Evolutionary conservation across 139 green algal genomes (phyloP).

Genomic region (Chlorella sorokiniana): DNA sequence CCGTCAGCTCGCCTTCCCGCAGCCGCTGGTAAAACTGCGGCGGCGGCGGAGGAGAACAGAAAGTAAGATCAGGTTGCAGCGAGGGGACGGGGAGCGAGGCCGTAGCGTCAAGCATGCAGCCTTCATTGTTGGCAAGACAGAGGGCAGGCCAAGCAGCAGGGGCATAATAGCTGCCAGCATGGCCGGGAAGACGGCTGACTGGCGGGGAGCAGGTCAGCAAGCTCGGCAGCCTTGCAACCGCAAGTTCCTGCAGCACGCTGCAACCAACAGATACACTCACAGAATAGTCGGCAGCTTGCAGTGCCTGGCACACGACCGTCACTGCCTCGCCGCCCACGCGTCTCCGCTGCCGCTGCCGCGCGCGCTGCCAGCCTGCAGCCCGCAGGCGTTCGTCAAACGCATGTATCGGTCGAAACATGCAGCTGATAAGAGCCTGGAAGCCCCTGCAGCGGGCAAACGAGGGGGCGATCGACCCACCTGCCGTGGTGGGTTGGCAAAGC

Average conservation of each 20-base stretch:
- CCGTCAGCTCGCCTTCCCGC: slow-evolving; percentile 44
- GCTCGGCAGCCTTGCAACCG: not conserved
- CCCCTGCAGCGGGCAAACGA: not conserved
- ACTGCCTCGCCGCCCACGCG: not conserved
- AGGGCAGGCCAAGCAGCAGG: too few species aligned
- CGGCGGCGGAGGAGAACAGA: not conserved
- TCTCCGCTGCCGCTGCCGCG: not conserved
- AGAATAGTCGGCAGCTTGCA: slow-evolving; percentile 51
- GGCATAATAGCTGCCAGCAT: not conserved
- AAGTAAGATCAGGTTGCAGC: too few species aligned
- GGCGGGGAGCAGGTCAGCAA: not conserved
- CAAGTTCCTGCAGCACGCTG: not conserved
- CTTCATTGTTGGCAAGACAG: too few species aligned
- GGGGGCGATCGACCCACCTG: not conserved
- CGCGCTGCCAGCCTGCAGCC: too few species aligned
- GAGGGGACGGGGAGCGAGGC: too few species aligned
- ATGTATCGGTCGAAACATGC: too few species aligned
- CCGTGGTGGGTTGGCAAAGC: not conserved
- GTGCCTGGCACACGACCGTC: not conserved
- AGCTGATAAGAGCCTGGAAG: not conserved
- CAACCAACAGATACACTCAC: slow-evolving; percentile 16
- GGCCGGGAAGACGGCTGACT: too few species aligned
- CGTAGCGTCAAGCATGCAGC: too few species aligned
- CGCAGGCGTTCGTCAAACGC: too few species aligned
- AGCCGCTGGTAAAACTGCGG: slow-evolving; percentile 67